Evolutionary conservation across 208 protist species (phyloP), one percentile per base, ranked within the genome.

Genomic region (Trypanosoma theileri): DNA sequence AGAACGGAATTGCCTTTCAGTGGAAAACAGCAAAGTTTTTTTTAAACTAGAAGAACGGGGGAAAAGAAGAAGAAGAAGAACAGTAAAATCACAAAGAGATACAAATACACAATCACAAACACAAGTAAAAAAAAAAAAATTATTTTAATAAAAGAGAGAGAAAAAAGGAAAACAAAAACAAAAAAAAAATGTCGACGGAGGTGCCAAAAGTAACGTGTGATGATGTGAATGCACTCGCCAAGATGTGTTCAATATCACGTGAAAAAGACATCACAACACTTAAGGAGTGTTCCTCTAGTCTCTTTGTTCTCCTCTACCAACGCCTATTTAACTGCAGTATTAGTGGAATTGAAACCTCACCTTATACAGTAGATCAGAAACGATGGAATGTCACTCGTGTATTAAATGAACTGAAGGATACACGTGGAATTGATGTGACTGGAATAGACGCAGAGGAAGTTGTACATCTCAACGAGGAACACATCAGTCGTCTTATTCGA

Each of bases 261-360:
- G 77, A 75, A 24, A 88, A 84, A 62, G 59, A 54, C 22, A 84
- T 95, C 26, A 89, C 76, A 0, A 86, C 78, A 42, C 77, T 95
- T 24, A 82, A 84, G 28, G 85, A 95, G 64, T 95, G 90, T 73
- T 89, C 90, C 22, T 93, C 87, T 19, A 92, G 86, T 61, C 84
- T 95, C 44, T 95, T 95, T 61, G 90, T 95, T 21, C 42, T 95
- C 21, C 77, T 95, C 10, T 95, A 89, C 57, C 84, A 95, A 65
- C 87, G 90, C 1, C 66, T 95, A 19, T 95, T 91, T 54, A 80
- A 85, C 71, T 85, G 80, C 58, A 82, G 65, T 12, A 91, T 95
- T 35, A 60, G 66, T 0, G 85, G 74, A 9, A 91, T 95, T 62
- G 87, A 92, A 28, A 72, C 71, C 22, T 81, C 71, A 10, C 90